These are phyloP conservation scores for Ophiostoma australiae DNA, from an alignment of 2,329 filamentous ascomycete genomes.

Conservation along the genomic window DNA sequence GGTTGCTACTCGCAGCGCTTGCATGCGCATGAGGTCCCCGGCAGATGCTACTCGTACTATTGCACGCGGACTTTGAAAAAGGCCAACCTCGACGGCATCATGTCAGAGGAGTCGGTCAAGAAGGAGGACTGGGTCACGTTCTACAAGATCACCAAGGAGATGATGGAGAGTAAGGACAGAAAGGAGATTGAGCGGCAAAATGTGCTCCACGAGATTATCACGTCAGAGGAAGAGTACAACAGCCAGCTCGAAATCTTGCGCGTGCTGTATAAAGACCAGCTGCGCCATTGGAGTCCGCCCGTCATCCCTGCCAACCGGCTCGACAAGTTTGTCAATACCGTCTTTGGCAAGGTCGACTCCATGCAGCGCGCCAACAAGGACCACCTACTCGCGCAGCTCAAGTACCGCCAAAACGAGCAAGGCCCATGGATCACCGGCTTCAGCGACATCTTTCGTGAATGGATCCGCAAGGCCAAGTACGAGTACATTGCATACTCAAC, in stretches of 20 bases:
- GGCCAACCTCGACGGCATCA: slow-evolving; percentile 74
- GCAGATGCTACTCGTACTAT: slow-evolving; percentile 87
- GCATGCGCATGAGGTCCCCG: slow-evolving; percentile 64
- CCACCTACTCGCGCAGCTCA: slow-evolving; percentile 83
- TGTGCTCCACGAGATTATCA: slow-evolving; percentile 90
- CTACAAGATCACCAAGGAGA: slow-evolving; percentile 76
- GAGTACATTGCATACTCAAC: slow-evolving; percentile 91
- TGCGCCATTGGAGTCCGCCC: slow-evolving; percentile 66
- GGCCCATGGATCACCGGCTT: slow-evolving; percentile 92
- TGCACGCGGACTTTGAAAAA: slow-evolving; percentile 94
- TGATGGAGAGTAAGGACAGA: slow-evolving; percentile 64
- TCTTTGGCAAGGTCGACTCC: slow-evolving; percentile 86
- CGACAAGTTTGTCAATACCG: slow-evolving; percentile 72
- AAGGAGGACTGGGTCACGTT: slow-evolving; percentile 84
- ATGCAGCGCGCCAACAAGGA: slow-evolving; percentile 92
- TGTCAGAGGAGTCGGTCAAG: slow-evolving; percentile 62
- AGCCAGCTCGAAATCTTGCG: slow-evolving; percentile 81
- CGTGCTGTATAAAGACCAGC: slow-evolving; percentile 76
- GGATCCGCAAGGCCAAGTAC: slow-evolving; percentile 87
- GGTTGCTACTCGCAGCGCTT: slow-evolving; percentile 87
- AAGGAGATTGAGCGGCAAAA: slow-evolving; percentile 94
- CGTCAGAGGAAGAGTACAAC: slow-evolving; percentile 87
- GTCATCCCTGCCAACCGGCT: slow-evolving; percentile 76
- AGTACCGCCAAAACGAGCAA: slow-evolving; percentile 94
- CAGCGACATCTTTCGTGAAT: slow-evolving; percentile 95